Base-by-base conservation (phyloP, 331 rosid species). In the Spiraea crenata region DNA sequence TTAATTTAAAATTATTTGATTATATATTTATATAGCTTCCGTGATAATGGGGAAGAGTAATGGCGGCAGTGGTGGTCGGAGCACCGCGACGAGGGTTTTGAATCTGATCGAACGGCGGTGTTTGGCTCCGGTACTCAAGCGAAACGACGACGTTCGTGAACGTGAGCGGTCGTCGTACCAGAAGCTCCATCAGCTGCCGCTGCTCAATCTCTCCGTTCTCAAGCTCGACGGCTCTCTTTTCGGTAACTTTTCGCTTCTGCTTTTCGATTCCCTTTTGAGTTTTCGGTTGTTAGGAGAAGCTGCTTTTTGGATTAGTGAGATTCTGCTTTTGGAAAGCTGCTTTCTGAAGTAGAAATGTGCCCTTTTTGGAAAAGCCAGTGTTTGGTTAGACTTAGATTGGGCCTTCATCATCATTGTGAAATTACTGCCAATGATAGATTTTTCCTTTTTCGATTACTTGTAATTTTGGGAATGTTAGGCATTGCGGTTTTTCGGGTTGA, bases 171-270 rank as follows among this genome's bases (percentile, higher is more conserved):
- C 57, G 50, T 73, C 74, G 20, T 83, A 79, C 69, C 57, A 50
- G 37, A 65, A 62, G 47, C 71, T 83, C 41, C 79, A 81, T 6
- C 81, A 76, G 55, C 66, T 46, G 48, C 79, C 71, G 59, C 57
- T 48, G 46, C 64, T 85, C 70, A 75, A 77, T 39, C 86, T 84
- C 61, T 79, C 84, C 48, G 80, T 84, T 60, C 76, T 84, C 35
- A 81, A 85, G 76, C 89, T 85, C 57, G 86, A 85, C 44, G 81
- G 86, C 46, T 81, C 86, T 56, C 78, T 47, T 20, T 85, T 85
- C 68, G 89, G 89, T 82, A 67, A 58, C 13, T 49, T 14, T 11
- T 38, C 31, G 31, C 31, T 51, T 14, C 20, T 55, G 1, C 3
- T 20, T 14, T 57, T 55, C 9, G 13, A 13, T 64, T 46, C 34